These are phyloP conservation scores for Physaria fendleri DNA, from an alignment of 345 rosid species.

Conservation along the genomic window DNA sequence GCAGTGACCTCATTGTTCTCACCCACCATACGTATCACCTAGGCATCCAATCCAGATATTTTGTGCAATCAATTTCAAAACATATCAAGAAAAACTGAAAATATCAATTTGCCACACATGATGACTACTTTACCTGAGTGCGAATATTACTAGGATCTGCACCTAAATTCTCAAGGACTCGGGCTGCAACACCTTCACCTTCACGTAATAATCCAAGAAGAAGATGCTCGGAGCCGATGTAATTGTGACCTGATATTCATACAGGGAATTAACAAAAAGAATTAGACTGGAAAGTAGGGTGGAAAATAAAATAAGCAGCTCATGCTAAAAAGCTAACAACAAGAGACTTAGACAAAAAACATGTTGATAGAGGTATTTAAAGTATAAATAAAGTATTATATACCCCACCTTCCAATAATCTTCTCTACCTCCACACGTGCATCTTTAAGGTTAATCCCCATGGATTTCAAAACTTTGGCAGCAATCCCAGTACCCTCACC, in stretches of 20 bases:
- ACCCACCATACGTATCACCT: constrained; percentile 99
- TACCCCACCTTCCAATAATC: constrained; percentile 61
- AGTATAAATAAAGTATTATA: not conserved
- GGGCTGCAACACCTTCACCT: constrained; percentile 99
- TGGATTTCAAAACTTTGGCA: constrained; percentile 87
- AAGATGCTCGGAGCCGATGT: constrained; percentile 99
- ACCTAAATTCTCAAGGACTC: constrained; percentile 95
- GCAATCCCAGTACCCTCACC: constrained; percentile 98
- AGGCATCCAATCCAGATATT: constrained; percentile 19
- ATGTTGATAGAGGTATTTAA: not conserved
- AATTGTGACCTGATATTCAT: constrained; percentile 75
- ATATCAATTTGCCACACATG: not conserved
- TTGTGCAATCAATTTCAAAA: not conserved
- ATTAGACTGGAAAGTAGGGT: not conserved
- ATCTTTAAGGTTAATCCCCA: constrained; percentile 94
- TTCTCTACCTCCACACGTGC: constrained; percentile 97
- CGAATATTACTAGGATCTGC: constrained; percentile 97
- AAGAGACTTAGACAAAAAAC: not conserved
- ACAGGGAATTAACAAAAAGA: not conserved
- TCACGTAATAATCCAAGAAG: constrained; percentile 94
- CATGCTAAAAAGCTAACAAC: not conserved
- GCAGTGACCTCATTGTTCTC: constrained; percentile 88
- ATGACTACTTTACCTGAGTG: constrained; percentile 59
- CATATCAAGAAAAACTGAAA: not conserved
- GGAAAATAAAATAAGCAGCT: not conserved